Conservation (phyloP, 345 rosid species). For the Hibiscus trionum region DNA sequence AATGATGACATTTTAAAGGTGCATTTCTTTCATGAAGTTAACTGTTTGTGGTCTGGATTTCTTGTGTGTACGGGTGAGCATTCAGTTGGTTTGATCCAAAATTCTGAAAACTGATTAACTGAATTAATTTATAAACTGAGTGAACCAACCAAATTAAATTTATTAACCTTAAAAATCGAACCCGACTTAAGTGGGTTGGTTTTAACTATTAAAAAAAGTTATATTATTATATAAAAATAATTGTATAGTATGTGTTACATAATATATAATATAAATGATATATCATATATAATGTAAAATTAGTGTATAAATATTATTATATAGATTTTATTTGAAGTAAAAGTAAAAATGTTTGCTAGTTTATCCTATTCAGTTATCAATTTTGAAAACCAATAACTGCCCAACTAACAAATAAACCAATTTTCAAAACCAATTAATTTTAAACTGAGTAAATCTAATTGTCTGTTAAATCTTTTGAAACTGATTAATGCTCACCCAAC, state of each 20-base stretch:
- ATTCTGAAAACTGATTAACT: background rate
- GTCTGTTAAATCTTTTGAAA: background rate
- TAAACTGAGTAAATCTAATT: background rate
- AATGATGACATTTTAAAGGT: constrained; percentile 78
- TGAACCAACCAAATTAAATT: background rate
- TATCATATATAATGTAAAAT: background rate
- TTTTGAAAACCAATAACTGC: background rate
- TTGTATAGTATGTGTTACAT: background rate
- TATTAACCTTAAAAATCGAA: background rate
- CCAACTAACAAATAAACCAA: background rate
- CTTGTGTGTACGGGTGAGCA: background rate
- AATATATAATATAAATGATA: background rate
- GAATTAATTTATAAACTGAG: background rate
- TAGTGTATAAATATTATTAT: background rate
- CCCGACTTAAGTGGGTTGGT: background rate
- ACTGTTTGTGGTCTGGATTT: constrained; percentile 8
- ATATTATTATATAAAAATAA: background rate
- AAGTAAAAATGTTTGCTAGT: background rate
- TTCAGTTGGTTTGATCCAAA: background rate
- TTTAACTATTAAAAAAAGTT: background rate
- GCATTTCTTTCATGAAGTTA: constrained; percentile 13
- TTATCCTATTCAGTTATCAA: background rate
- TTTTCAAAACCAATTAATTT: background rate
- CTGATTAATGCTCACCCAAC: background rate
- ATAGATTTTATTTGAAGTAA: background rate